A percentile compares a stretch with the other conserved stretches of the same genome.
phyloP scores from a whole-genome alignment of 2,329 filamentous ascomycete genomes.

The Alternaria brassicicola region DNA sequence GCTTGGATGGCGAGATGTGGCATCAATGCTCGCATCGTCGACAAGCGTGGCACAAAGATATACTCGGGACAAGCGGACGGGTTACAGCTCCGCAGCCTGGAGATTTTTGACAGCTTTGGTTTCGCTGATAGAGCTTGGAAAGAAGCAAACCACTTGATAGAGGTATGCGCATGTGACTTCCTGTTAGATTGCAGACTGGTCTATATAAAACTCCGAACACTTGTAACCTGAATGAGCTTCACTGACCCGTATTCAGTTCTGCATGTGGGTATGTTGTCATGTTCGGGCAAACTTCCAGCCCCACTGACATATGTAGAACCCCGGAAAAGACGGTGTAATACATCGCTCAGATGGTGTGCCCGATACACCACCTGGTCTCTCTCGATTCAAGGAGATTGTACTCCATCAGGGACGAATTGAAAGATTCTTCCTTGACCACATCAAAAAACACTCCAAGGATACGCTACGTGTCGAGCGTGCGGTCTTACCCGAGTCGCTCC shows the following conservation, averaged over 20 bases:
- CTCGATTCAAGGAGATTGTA: slow-evolving; percentile 68
- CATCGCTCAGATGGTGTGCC: slow-evolving; percentile 65
- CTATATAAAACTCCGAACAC: too few relatives aligned
- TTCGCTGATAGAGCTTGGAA: slow-evolving; percentile 69
- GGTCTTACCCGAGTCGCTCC: slow-evolving; percentile 62
- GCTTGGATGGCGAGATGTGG: slow-evolving; percentile 51
- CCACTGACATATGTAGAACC: slow-evolving; percentile 56
- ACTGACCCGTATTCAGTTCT: slow-evolving; percentile 34
- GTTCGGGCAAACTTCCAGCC: background rate
- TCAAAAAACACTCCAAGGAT: slow-evolving; percentile 62
- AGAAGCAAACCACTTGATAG: slow-evolving; percentile 72
- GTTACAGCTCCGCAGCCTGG: slow-evolving; percentile 51
- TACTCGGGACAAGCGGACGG: slow-evolving; percentile 52
- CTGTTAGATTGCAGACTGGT: slow-evolving; percentile 37
- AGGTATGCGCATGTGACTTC: slow-evolving; percentile 59
- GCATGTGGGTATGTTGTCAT: slow-evolving; percentile 45
- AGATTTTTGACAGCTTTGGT: slow-evolving; percentile 66
- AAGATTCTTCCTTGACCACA: slow-evolving; percentile 67
- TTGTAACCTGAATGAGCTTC: background rate
- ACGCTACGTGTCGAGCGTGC: slow-evolving; percentile 61
- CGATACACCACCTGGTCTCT: slow-evolving; percentile 67
- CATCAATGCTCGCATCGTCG: slow-evolving; percentile 50
- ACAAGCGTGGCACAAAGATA: slow-evolving; percentile 51
- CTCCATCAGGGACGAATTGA: slow-evolving; percentile 76
- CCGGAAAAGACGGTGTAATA: slow-evolving; percentile 63